Evolutionary conservation across 768 basidiomycete genomes (phyloP).

Genomic region (Mycena vitilis): DNA sequence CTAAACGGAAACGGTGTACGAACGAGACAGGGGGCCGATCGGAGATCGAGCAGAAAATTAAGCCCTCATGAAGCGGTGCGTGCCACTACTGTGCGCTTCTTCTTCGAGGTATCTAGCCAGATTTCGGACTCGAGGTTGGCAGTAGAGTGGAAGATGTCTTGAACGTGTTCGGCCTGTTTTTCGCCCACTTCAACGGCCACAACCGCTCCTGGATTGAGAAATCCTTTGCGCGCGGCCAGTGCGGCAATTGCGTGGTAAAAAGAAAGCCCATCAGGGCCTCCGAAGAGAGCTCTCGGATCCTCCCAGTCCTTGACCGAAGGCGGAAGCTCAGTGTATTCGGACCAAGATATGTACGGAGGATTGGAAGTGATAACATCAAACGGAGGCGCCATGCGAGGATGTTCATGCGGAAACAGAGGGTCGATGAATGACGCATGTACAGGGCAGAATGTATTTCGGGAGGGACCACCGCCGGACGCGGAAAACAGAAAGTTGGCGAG

Average conservation of each 20-base stretch:
- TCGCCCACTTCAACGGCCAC: conserved; percentile 87
- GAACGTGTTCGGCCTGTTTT: conserved; percentile 74
- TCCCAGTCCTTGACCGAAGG: conserved; percentile 82
- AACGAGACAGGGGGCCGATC: conserved; percentile 22
- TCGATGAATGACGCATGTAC: conserved; percentile 57
- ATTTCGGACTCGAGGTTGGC: conserved; percentile 67
- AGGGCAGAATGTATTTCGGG: conserved; percentile 54
- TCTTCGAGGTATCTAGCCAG: conserved; percentile 87
- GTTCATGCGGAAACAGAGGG: conserved; percentile 52
- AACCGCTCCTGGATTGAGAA: conserved; percentile 64
- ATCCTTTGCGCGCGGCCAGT: conserved; percentile 61
- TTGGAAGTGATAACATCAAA: conserved; percentile 88
- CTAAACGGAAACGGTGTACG: no score
- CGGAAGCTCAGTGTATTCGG: conserved; percentile 72
- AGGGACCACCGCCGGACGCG: conserved; percentile 37
- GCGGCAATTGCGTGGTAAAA: conserved; percentile 79
- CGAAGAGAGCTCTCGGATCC: conserved; percentile 84
- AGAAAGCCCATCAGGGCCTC: conserved; percentile 71
- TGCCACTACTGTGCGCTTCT: conserved; percentile 77
- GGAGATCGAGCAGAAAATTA: conserved; percentile 30
- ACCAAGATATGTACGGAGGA: conserved; percentile 85
- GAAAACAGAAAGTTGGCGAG: conserved; percentile 50
- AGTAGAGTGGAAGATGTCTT: conserved; percentile 63
- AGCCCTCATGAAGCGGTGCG: conserved; percentile 46
- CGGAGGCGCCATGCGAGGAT: conserved; percentile 53